Base-by-base conservation (phyloP, 2,329 filamentous ascomycete species). In the Ceratocystis ficicola region DNA sequence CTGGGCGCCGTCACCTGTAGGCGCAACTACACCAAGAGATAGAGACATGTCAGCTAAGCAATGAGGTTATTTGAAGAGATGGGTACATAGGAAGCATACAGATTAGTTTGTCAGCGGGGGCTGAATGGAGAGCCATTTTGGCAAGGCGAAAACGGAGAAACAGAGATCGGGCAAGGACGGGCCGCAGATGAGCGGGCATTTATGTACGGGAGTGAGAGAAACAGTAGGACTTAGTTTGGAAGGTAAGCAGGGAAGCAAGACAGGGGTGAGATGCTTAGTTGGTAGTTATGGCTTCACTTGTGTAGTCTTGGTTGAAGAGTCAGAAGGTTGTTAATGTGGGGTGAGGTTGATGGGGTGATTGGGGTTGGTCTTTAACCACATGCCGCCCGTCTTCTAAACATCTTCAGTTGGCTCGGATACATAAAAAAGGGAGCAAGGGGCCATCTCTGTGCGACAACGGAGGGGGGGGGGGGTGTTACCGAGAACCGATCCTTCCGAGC, bases 1-100 rank as follows among this genome's bases (percentile, higher is more conserved):
- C 69, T 82, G 76, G 69, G 79, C 77, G 46, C 36, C 57, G 5
- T 61, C 20, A 81, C 83, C 55, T 84, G 67, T 83, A 3, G 87
- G 86, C 5, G 87, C 86, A 75, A 89, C 83, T 82, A 22, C 30
- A 22, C 22, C 15, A 10, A 32, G 5, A 66, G 20, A 41, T 41
- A 41, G 36, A 41, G 12, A 41, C 10, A 41, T 41, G 12, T 41
- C 36, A 41, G 36, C 10, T 41, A 5, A 12, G 36, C 10, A 41
- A 5, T 12, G 12, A 2, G 36, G 1, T 12, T 15, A 63, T n/a
- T 46, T 1, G 44, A 32, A 4, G 46, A 22, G 55, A 10, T 6
- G 28, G 17, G 28, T n/a, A 8, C 17, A 22, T 30, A 7, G 22
- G 10, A 32, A 66, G 32, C 68, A n/a, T 68, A 69, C 68, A 69